A percentile compares a stretch with the other conserved stretches of the same genome.
These are phyloP conservation scores for Immersiporthe knoxdaviesiana DNA, from an alignment of 2,329 filamentous ascomycete genomes.

Conservation along the genomic window DNA sequence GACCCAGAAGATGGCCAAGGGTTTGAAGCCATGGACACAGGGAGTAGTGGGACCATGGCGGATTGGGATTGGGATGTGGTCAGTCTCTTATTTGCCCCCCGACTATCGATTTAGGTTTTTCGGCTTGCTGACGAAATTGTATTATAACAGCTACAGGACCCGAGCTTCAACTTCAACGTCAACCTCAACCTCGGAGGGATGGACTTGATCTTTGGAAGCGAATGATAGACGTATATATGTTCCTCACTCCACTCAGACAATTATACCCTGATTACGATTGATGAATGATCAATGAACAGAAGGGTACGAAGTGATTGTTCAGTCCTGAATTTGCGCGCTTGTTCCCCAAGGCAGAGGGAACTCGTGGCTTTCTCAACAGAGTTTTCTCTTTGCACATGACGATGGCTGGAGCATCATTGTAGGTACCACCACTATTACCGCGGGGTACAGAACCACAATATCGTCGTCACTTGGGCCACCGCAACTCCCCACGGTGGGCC, in stretches of 20 bases:
- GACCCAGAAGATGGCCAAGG: background rate
- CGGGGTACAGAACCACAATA: too few species aligned
- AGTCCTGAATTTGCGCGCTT: background rate
- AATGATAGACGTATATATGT: background rate
- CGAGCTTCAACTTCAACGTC: constrained; percentile 32
- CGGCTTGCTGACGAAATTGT: background rate
- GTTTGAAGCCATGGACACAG: background rate
- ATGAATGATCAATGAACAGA: background rate
- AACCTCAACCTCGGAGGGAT: constrained; percentile 30
- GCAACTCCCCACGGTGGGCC: background rate
- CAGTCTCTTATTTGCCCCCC: constrained; percentile 12
- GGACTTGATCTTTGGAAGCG: constrained; percentile 26
- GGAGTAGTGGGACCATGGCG: constrained; percentile 11
- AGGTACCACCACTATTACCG: too few species aligned
- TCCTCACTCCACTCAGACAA: background rate
- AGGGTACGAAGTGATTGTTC: too few species aligned
- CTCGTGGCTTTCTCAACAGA: background rate
- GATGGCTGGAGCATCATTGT: too few species aligned
- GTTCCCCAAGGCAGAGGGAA: background rate
- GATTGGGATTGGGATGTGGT: constrained; percentile 35
- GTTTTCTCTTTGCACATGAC: too few species aligned
- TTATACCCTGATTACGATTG: background rate
- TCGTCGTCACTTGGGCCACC: too few species aligned
- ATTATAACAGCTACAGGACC: constrained; percentile 31
- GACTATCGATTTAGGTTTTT: background rate